A percentile compares a stretch with the other conserved stretches of the same genome.
These are phyloP conservation scores for Porodaedalea pini DNA, from an alignment of 1,284 basidiomycete genomes.

Conservation along the genomic window DNA sequence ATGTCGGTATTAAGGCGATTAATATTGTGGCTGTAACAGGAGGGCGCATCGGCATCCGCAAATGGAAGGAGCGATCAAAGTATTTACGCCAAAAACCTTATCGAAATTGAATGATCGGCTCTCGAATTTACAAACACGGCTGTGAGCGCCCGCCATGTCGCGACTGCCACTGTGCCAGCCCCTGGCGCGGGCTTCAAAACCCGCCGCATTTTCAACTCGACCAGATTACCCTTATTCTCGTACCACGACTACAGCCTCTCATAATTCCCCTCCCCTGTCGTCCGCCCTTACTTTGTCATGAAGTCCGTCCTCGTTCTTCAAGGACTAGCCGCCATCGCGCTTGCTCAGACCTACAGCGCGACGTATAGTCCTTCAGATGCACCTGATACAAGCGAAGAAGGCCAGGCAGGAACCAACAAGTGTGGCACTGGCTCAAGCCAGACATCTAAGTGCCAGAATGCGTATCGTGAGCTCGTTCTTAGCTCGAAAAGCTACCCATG, in stretches of 20 bases:
- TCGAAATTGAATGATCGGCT: too few relatives aligned
- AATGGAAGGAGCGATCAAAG: background rate
- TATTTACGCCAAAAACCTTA: background rate
- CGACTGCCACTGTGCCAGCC: background rate
- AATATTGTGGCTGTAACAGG: too few relatives aligned
- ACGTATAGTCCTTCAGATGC: constrained; percentile 45
- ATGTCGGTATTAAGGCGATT: too few relatives aligned
- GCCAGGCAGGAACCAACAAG: constrained; percentile 61
- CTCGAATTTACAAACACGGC: background rate
- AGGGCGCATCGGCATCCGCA: background rate
- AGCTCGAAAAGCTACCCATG: background rate
- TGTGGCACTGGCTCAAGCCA: constrained; percentile 59
- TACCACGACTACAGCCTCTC: background rate
- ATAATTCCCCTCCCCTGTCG: background rate
- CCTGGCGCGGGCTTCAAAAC: background rate
- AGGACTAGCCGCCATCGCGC: constrained; percentile 3
- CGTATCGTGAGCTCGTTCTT: constrained; percentile 50
- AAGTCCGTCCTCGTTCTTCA: constrained; percentile 10
- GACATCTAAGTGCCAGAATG: constrained; percentile 63
- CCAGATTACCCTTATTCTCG: background rate
- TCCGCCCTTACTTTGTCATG: constrained; percentile 1
- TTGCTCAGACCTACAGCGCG: constrained; percentile 36
- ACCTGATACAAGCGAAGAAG: constrained; percentile 51
- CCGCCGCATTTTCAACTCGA: constrained; percentile 4
- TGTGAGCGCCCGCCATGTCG: background rate